phyloP scores from a whole-genome alignment of 2,329 filamentous ascomycete species.

The Pseudopyrenochaeta lycopersici region DNA sequence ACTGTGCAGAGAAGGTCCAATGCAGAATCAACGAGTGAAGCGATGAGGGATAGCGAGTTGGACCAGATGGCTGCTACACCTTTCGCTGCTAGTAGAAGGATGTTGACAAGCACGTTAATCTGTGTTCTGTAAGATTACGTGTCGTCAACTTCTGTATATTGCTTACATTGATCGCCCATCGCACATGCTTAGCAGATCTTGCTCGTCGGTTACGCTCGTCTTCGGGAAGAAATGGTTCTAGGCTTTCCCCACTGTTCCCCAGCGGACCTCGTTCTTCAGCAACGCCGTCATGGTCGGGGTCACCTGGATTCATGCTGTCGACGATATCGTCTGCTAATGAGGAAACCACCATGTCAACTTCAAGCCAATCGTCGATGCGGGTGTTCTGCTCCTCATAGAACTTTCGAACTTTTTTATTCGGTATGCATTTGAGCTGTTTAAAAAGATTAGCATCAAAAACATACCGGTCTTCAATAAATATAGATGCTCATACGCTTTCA shows the following conservation, averaged over 20 bases:
- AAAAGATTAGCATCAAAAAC: background rate
- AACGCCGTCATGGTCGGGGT: conserved; percentile 65
- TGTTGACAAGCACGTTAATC: conserved; percentile 69
- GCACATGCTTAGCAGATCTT: conserved; percentile 59
- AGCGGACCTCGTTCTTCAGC: conserved; percentile 62
- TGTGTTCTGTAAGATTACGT: conserved; percentile 24
- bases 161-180: conserved; percentile 64
- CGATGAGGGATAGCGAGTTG: conserved; percentile 68
- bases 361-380: conserved; percentile 65
- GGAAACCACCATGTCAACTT: conserved; percentile 66
- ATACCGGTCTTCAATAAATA: no score
- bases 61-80: conserved; percentile 64
- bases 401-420: conserved; percentile 59
- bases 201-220: conserved; percentile 61
- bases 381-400: conserved; percentile 67
- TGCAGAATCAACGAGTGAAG: conserved; percentile 69
- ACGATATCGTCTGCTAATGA: conserved; percentile 66
- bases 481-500: conserved; percentile 51
- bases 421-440: conserved; percentile 58
- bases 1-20: conserved; percentile 68
- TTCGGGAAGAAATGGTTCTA: conserved; percentile 65
- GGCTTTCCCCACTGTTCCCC: conserved; percentile 58
- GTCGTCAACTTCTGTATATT: background rate
- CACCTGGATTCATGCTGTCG: conserved; percentile 66
- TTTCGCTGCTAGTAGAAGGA: conserved; percentile 65